These are phyloP conservation scores for Euphorbia schlechtendalii DNA, from an alignment of 441 rosid species.

Conservation along the genomic window DNA sequence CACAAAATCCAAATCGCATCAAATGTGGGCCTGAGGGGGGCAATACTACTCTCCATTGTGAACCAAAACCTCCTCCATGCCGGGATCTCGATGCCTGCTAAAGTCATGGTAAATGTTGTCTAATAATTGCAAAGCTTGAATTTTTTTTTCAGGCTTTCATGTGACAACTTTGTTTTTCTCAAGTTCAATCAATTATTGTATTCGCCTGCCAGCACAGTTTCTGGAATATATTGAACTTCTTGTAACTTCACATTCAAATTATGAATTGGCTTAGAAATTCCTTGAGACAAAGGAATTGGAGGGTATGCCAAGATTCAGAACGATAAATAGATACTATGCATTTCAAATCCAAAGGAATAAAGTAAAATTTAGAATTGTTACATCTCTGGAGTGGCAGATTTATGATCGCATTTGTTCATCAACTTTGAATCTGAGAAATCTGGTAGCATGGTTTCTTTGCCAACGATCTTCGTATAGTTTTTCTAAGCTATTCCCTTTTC, in stretches of 20 bases:
- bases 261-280: slow-evolving; percentile 12
- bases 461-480: too few relatives aligned
- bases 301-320: background rate
- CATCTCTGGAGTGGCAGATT: background rate
- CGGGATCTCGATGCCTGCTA: slow-evolving; percentile 96
- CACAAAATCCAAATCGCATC: slow-evolving; percentile 82
- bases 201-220: slow-evolving; percentile 19
- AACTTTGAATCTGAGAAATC: too few relatives aligned
- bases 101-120: slow-evolving; percentile 24
- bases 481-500: background rate
- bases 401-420: background rate
- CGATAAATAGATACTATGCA: background rate
- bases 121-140: slow-evolving; percentile 42
- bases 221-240: slow-evolving; percentile 21
- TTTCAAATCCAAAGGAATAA: background rate
- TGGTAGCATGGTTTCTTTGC: too few relatives aligned
- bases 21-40: slow-evolving; percentile 96
- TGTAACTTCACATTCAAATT: slow-evolving; percentile 18
- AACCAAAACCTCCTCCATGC: slow-evolving; percentile 87
- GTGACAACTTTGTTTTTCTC: slow-evolving; percentile 19
- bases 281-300: slow-evolving; percentile 3
- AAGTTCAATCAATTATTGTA: slow-evolving; percentile 23
- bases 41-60: slow-evolving; percentile 62
- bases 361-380: background rate
- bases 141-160: slow-evolving; percentile 19